A percentile compares a stretch with the other conserved stretches of the same genome.
Conservation (phyloP, 1,284 basidiomycete species). For the Athelia psychrophila region DNA sequence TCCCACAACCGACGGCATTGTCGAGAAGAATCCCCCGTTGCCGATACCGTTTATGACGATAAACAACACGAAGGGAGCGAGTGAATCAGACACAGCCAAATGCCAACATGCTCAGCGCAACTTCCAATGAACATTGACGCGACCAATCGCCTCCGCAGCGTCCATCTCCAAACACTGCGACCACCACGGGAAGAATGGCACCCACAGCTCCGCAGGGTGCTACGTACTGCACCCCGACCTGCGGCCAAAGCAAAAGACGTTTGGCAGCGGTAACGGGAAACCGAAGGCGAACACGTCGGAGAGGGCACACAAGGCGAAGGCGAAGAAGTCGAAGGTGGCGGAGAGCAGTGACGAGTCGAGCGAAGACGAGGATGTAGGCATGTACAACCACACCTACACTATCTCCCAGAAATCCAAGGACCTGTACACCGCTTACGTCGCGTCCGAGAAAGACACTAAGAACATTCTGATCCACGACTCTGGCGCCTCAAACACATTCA, state of each 20-base stretch:
- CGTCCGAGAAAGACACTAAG: background rate
- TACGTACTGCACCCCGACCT: background rate
- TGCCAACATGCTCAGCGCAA: constrained; percentile 25
- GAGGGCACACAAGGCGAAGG: background rate
- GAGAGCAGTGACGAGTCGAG: background rate
- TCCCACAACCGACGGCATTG: constrained; percentile 29
- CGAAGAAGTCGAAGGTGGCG: background rate
- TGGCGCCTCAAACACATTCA: background rate
- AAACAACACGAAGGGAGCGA: constrained; percentile 27
- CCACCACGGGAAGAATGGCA: background rate
- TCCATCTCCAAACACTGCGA: background rate
- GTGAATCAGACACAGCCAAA: constrained; percentile 26
- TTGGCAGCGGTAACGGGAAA: background rate
- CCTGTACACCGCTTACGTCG: background rate
- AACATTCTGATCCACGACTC: background rate
- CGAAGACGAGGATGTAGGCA: background rate
- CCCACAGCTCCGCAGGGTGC: background rate
- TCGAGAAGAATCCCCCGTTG: constrained; percentile 31
- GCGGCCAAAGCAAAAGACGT: background rate
- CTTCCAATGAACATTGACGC: constrained; percentile 20
- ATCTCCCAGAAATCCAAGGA: background rate
- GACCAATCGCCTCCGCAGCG: constrained; percentile 7
- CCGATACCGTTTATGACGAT: constrained; percentile 25
- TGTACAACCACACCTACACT: constrained; percentile 1
- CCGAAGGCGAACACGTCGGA: background rate